phyloP scores from a whole-genome alignment of 164 flowering plant genomes.

The Aristolochia californica region DNA sequence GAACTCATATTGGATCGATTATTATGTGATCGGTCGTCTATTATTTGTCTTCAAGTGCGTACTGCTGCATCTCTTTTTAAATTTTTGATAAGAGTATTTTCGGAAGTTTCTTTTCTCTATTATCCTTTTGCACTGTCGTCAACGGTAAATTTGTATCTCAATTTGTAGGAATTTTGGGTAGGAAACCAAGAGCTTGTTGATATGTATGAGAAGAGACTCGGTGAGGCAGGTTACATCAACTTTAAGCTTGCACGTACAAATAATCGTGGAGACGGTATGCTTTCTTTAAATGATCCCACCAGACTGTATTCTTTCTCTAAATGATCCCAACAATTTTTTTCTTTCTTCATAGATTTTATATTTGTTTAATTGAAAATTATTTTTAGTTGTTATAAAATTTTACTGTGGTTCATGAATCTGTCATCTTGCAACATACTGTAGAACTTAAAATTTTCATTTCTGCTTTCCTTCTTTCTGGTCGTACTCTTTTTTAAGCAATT shows the following conservation, averaged over 20 bases:
- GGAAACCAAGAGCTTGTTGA: constrained; percentile 84
- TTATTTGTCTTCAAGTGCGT: constrained; percentile 85
- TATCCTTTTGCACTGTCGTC: background rate
- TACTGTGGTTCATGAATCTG: too few species aligned
- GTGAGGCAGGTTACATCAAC: constrained; percentile 67
- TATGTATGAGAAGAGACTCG: constrained; percentile 73
- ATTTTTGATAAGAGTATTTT: background rate
- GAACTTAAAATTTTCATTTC: too few species aligned
- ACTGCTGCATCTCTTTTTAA: background rate
- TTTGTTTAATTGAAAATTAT: too few species aligned
- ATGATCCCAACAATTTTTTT: too few species aligned
- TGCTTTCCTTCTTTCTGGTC: too few species aligned
- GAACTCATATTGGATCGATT: constrained; percentile 70
- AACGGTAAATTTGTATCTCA: background rate
- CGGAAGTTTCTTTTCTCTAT: too few species aligned
- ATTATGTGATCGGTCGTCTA: constrained; percentile 70
- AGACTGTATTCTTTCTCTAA: too few species aligned
- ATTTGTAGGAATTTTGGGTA: constrained; percentile 81
- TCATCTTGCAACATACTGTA: too few species aligned
- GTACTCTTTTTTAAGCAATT: too few species aligned
- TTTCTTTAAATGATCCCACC: too few species aligned
- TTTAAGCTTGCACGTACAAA: constrained; percentile 86
- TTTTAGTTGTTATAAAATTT: too few species aligned
- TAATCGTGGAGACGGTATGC: constrained; percentile 89
- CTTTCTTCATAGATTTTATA: too few species aligned